Evolutionary conservation across 441 rosid genomes (phyloP), one percentile per base, ranked within the genome.

Genomic region (Melastoma candidum): DNA sequence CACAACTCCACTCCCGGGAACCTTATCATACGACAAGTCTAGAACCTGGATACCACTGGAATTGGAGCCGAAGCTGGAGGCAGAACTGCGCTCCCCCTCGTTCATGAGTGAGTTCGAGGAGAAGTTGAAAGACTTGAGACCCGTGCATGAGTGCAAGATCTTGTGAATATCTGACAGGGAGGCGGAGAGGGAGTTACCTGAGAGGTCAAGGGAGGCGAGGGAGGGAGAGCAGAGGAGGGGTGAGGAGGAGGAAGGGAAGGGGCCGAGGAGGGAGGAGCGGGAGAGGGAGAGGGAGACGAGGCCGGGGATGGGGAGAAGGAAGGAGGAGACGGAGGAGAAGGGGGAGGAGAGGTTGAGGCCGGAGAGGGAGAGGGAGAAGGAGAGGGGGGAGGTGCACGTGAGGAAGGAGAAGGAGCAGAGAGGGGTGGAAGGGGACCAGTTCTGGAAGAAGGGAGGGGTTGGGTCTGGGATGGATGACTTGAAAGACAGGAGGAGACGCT

Each of bases 201-300:
- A 81, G 56, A 92, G 84, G 71, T 79, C 72, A 47, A 92, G 61
- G 49, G 86, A 77, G 52, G 84, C 56, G 51, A 92, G 84, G 49
- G 68, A 76, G 68, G 75, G 64, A 65, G 64, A 78, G 49, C 58
- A 76, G 70, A 95, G 88, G 26, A 72, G 51, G 12, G 85, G 85
- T 49, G 89, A 90, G 8, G 55, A 0, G 45, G 55, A 36, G 6
- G 41, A 4, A 36, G 83, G 67, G 7, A 81, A 14, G 48, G 84
- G 71, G 26, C 97, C 89, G 0, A 94, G 74, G 9, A 88, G 48
- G 24, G 32, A 48, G 77, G 85, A 88, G 1, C 53, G 64, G 7
- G 97, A 79, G 56, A 92, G 84, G 70, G 77, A 71, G 46, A 92
- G 61, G 49, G 86, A 77, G 54, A 82, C 51, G 53, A 88, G 84